Percentiles rank a stretch among this genome's conserved stretches.
Conservation (phyloP, 176 grass and related monocot genomes). For the Carex scoparia region DNA sequence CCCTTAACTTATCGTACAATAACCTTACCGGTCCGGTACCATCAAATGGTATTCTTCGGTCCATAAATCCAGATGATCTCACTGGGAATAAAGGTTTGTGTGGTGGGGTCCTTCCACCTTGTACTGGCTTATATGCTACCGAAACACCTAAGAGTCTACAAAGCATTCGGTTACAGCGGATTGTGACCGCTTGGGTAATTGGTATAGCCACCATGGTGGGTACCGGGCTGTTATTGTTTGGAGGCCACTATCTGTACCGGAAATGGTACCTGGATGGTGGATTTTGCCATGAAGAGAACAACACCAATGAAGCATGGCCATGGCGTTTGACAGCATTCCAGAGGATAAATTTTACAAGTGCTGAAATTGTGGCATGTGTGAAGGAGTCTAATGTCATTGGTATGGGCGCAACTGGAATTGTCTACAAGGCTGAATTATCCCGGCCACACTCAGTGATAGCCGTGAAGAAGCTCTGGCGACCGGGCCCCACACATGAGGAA, state of each 20-base stretch:
- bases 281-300: conserved; percentile 33
- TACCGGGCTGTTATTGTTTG: conserved; percentile 31
- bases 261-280: conserved; percentile 51
- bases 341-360: conserved; percentile 59
- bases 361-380: conserved; percentile 73
- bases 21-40: conserved; percentile 69
- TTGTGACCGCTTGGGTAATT: conserved; percentile 48
- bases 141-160: conserved; percentile 11
- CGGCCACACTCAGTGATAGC: conserved; percentile 50
- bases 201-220: conserved; percentile 41
- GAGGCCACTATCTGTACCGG: conserved; percentile 49
- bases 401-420: conserved; percentile 83
- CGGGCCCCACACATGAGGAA: conserved; percentile 12
- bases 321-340: conserved; percentile 90
- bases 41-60: conserved; percentile 60
- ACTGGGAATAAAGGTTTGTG: conserved; percentile 74
- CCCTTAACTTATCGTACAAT: conserved; percentile 78
- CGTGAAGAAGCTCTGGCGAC: conserved; percentile 88
- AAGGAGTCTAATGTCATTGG: conserved; percentile 94
- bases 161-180: conserved; percentile 41
- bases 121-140: conserved; percentile 23
- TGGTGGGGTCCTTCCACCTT: conserved; percentile 67
- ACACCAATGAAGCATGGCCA: conserved; percentile 39
- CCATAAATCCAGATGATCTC: conserved; percentile 79
- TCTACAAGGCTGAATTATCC: conserved; percentile 77